Evolutionary conservation across 2,329 filamentous ascomycete species (phyloP), one percentile per base, ranked within the genome.

Genomic region (Colletotrichum sp.): DNA sequence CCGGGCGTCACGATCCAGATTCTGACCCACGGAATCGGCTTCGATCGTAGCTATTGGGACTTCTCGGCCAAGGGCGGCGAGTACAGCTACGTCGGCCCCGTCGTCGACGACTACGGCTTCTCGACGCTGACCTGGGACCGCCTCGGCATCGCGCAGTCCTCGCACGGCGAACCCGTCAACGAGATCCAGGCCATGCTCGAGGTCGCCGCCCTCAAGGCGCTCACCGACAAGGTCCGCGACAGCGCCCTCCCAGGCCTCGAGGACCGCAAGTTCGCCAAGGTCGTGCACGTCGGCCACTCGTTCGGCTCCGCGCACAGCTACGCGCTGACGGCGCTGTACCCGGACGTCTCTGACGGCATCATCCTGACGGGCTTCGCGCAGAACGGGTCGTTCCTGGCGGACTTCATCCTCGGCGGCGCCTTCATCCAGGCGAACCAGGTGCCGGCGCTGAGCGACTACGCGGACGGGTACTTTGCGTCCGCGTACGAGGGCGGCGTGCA

Each of bases 251-350:
- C 85, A 0, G 83, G 84, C 24, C 81, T 90, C n/a, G 80, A 80
- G 32, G 78, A 82, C 63, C 78, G 77, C 24, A 28, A 28, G 39
- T 87, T 84, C 78, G 73, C 80, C 60, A 88, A 89, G 79, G 84
- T 91, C 28, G 85, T 92, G 10, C 92, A 94, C 80, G 86, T 92
- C 18, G 92, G 92, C 15, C 92, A 94, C 84, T 92, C 90, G 0
- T 94, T 92, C 78, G 92, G 92, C 36, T 92, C 91, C 0, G 83
- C 88, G 8, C 89, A 91, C 78, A 89, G 88, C 4, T 92, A 91
- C 82, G 87, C 84, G 64, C 85, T 94, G 24, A 88, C 89, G 9
- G 86, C 87, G 63, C 81, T 85, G 73, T 85, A 91, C 79, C 91
- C 91, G 1, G 80, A 86, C 70, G 84, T 90, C 72, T 91, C 89